Conservation (phyloP, 306 rosid genomes). For the Dicorynia guianensis region DNA sequence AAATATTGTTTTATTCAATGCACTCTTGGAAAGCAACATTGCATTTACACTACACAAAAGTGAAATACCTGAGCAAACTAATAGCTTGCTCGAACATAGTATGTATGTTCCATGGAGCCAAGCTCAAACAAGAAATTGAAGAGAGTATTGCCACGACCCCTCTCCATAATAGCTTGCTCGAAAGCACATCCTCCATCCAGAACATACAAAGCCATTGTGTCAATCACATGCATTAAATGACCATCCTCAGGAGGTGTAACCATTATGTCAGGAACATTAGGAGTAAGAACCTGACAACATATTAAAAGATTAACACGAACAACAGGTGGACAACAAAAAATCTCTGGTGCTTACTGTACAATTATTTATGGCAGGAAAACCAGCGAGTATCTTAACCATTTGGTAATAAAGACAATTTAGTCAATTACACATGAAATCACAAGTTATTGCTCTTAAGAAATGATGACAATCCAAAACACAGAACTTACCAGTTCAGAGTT, state of each 20-base stretch:
- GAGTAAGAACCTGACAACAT: conserved; percentile 82
- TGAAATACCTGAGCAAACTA: conserved; percentile 95
- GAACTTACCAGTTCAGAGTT: conserved; percentile 88
- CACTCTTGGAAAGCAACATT: conserved; percentile 6
- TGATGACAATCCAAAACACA: conserved; percentile 18
- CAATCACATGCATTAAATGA: conserved; percentile 90
- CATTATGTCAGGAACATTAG: conserved; percentile 95
- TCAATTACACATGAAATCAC: neutral
- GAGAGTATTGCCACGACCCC: conserved; percentile 98
- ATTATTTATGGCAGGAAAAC: neutral
- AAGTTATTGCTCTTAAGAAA: conserved; percentile 15
- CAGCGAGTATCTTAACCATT: neutral
- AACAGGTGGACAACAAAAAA: conserved; percentile 1
- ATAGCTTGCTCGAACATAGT: conserved; percentile 98
- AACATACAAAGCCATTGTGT: conserved; percentile 96
- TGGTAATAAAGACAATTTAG: neutral
- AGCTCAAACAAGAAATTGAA: conserved; percentile 95
- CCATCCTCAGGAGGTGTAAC: conserved; percentile 89
- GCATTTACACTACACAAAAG: conserved; percentile 25
- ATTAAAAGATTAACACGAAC: conserved; percentile 18
- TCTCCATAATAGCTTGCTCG: conserved; percentile 99
- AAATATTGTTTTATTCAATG: conserved; percentile 31
- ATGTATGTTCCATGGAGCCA: conserved; percentile 96
- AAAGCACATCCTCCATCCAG: conserved; percentile 97
- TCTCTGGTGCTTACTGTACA: too few species aligned